These are phyloP conservation scores for Chiua virens DNA, from an alignment of 768 basidiomycete genomes.

Conservation along the genomic window DNA sequence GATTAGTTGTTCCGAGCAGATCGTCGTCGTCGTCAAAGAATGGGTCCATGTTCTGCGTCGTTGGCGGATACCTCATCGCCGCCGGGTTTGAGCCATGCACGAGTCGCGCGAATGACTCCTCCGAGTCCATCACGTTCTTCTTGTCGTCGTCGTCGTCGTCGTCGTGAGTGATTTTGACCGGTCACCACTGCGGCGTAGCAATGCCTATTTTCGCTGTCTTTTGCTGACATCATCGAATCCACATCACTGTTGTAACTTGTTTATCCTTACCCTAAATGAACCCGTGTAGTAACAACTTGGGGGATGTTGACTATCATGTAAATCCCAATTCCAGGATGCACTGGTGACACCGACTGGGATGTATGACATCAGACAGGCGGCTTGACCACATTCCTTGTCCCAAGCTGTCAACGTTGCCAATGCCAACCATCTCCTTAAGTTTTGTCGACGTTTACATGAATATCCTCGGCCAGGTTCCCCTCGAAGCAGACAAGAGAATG, in stretches of 20 bases:
- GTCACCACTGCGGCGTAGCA: not conserved
- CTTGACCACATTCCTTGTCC: no score
- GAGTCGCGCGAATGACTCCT: conserved; percentile 30
- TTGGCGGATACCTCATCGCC: conserved; percentile 50
- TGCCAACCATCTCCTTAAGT: no score
- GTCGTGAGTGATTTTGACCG: not conserved
- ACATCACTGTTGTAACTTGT: conserved; percentile 12
- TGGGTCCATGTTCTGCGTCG: conserved; percentile 53
- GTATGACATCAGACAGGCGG: no score
- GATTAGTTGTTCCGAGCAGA: conserved; percentile 12
- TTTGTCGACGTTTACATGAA: no score
- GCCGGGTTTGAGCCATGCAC: conserved; percentile 30
- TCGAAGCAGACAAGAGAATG: no score
- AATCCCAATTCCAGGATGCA: no score
- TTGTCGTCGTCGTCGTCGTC: conserved; percentile 4
- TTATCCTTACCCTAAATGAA: not conserved
- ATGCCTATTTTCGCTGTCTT: no score
- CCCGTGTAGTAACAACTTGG: no score
- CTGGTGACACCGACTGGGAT: no score
- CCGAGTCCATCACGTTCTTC: conserved; percentile 17
- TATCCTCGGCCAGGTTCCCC: no score
- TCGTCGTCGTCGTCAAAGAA: conserved; percentile 82
- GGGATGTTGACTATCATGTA: no score
- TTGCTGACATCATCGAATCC: conserved; percentile 7
- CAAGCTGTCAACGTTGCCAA: no score